Base-by-base conservation (phyloP, 2,329 filamentous ascomycete species). In the Escovopsis sp. region DNA sequence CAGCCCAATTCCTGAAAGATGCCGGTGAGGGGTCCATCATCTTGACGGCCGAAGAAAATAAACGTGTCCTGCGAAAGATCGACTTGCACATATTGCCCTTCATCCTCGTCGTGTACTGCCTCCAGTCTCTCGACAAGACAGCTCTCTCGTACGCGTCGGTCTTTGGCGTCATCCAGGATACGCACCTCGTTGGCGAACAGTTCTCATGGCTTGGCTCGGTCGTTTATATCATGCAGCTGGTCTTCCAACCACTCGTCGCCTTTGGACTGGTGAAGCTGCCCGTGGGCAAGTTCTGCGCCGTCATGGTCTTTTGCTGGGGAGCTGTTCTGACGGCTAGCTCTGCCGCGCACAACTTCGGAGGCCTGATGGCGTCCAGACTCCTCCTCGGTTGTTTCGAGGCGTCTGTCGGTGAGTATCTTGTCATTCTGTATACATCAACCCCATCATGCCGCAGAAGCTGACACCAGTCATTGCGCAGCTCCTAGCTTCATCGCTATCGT, bases 181-280 rank as follows among this genome's bases (percentile, higher is more conserved):
- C 66, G 0, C 42, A 59, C n/a, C 53, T 76, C 4, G 45, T 52
- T 0, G 59, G 55, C 23, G 43, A 52, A 14, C 51, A 82, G 57
- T 85, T 76, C 50, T 70, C 66, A 18, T 85, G 79, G 79, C 62
- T 85, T 0, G 55, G 55, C 8, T 57, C 55, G 1, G 49, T 60
- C 19, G 46, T 61, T 12, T 61, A 54, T 31, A 36, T 53, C 3
- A 47, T 51, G 0, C 53, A 56, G 21, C 45, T 56, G 12, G 48
- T 53, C 17, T 49, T 70, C 19, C 68, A 70, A n/a, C 70, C 67
- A 26, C 47, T 72, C 11, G 61, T 69, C 10, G 67, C 68, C 0
- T 72, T 65, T 38, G 67, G 66, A 6, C 57, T 72, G 0, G 66
- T 71, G 19, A 66, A 68, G 43, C 43, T 70, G 0, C 70, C 68